phyloP scores from a whole-genome alignment of 139 green algal genomes.

The Tetraselmis chui region DNA sequence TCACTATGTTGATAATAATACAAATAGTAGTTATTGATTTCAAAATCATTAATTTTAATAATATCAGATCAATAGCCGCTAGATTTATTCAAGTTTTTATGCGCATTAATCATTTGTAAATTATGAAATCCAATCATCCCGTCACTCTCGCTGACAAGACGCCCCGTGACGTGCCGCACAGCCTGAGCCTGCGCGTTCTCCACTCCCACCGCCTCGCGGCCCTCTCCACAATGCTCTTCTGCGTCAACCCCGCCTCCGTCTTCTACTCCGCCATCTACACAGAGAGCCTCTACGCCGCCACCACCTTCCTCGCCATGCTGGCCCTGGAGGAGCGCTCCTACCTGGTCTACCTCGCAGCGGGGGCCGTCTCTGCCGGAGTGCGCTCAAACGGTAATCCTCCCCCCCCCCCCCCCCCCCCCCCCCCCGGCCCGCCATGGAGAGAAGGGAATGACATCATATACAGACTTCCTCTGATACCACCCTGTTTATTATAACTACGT shows the following conservation, averaged over 20 bases:
- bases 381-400: slow-evolving; percentile 53
- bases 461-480: too few relatives aligned
- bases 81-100: too few relatives aligned
- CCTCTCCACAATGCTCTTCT: slow-evolving; percentile 58
- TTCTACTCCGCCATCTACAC: slow-evolving; percentile 82
- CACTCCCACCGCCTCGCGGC: slow-evolving; percentile 30
- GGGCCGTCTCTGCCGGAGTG: slow-evolving; percentile 26
- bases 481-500: too few relatives aligned
- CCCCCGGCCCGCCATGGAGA: too few relatives aligned
- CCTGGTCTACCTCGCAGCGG: slow-evolving; percentile 11
- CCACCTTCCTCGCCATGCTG: slow-evolving; percentile 47
- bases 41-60: too few relatives aligned
- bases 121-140: background rate
- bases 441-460: too few relatives aligned
- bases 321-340: background rate
- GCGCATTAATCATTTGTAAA: background rate
- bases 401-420: background rate
- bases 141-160: background rate
- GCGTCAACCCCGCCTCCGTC: slow-evolving; percentile 65
- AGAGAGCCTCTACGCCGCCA: slow-evolving; percentile 63
- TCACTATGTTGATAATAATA: too few relatives aligned
- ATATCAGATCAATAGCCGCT: too few relatives aligned
- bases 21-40: too few relatives aligned
- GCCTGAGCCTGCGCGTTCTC: slow-evolving; percentile 35
- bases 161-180: slow-evolving; percentile 3